phyloP scores from a whole-genome alignment of 2,329 filamentous ascomycete species.

The Ophiostoma sp. region DNA sequence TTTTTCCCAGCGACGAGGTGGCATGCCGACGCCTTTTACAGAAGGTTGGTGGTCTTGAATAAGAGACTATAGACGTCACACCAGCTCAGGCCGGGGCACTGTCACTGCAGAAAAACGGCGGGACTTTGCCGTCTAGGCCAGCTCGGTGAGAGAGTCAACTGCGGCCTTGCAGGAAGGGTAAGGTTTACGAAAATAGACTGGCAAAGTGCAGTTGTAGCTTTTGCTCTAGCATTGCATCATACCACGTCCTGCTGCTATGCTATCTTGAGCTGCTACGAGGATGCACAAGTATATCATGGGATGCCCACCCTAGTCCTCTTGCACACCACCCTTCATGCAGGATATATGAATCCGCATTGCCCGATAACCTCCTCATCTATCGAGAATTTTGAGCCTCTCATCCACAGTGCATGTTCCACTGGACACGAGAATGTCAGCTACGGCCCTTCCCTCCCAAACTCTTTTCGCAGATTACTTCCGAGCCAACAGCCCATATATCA shows the following conservation, averaged over 20 bases:
- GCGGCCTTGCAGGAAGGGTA: background rate
- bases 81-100: background rate
- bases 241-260: background rate
- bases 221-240: background rate
- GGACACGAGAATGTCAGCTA: conserved; percentile 14
- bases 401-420: background rate
- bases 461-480: background rate
- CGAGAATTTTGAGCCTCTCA: background rate
- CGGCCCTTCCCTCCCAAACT: background rate
- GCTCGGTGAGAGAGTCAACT: background rate
- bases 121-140: background rate
- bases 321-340: background rate
- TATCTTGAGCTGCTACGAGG: background rate
- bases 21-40: conserved; percentile 4
- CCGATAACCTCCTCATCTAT: background rate
- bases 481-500: background rate
- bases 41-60: background rate
- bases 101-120: background rate
- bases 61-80: background rate
- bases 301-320: background rate
- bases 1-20: background rate
- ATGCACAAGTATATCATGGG: conserved; percentile 1
- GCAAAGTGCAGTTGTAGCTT: background rate
- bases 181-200: background rate
- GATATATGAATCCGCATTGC: background rate